Evolutionary conservation across 305 asterid species (phyloP), one percentile per base, ranked within the genome.

Genomic region (Petunia hybrid): DNA sequence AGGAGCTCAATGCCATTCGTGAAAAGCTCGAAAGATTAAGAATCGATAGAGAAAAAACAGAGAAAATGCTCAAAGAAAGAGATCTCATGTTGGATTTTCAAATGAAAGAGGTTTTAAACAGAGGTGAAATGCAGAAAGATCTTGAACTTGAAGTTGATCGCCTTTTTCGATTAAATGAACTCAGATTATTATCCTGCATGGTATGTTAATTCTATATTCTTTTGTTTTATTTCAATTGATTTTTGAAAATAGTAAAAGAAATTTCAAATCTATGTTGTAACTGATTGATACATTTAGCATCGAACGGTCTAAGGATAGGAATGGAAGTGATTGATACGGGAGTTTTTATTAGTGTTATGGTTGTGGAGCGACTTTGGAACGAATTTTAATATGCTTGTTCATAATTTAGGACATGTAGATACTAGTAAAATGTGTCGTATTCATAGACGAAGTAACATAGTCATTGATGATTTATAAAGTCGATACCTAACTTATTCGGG

Each of bases 91-190:
- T 95, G 82, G 96, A 94, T 88, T 68, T 86, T 90, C 89, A 88
- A 57, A 86, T 91, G 87, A 87, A 89, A 83, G 96, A 91, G 82
- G 81, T 92, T 12, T 41, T 81, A 10, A 65, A 53, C 5, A 82
- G 94, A 85, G 94, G 97, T 22, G 93, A 92, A 74, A 41, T 46
- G 75, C 99, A 95, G 90, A 93, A 91, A 80, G 86, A 88, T 84
- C 94, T 93, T 2, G 99, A 95, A 85, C 89, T 90, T n/a, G 97
- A 95, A 85, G 92, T 95, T 3, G 99, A 95, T 84, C 89, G 98
- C 8, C 61, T 95, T 85, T 95, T 88, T 74, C 92, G 98, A 43
- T 88, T 95, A 76, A 89, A 91, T 63, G 91, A 95, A 87, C 92
- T 95, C 87, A 90, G 83, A 81, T 73, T 73, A 22, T 41, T 91